Conservation (phyloP, 495 filamentous ascomycete species). For the Margaritispora aquatica region DNA sequence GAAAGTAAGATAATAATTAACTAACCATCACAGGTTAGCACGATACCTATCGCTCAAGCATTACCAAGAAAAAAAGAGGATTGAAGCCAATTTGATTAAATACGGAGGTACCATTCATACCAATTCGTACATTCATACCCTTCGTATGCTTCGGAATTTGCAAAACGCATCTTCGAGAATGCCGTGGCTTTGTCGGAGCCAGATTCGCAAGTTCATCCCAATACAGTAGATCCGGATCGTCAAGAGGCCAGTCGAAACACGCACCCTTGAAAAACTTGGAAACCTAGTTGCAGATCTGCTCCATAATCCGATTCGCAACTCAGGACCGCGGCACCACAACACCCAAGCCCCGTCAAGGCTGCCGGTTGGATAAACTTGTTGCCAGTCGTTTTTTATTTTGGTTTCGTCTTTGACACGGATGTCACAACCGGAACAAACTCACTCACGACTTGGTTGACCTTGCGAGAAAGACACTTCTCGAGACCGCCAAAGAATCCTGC, state of each 20-base stretch:
- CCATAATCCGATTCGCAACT: background rate
- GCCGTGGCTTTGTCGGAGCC: background rate
- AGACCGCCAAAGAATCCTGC: background rate
- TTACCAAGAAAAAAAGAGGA: too few species aligned
- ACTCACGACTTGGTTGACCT: slow-evolving; percentile 1
- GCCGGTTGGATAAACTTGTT: slow-evolving; percentile 1
- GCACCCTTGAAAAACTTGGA: background rate
- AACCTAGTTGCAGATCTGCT: slow-evolving; percentile 4
- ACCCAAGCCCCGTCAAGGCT: slow-evolving; percentile 13
- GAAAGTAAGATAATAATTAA: too few species aligned
- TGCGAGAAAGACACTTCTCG: background rate
- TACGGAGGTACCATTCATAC: too few species aligned
- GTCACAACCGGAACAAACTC: too few species aligned
- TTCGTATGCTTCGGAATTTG: too few species aligned
- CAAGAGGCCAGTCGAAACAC: slow-evolving; percentile 20
- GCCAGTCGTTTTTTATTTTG: slow-evolving; percentile 6
- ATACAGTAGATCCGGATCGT: slow-evolving; percentile 12
- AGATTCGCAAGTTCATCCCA: slow-evolving; percentile 19
- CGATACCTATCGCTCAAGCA: too few species aligned
- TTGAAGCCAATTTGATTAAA: too few species aligned
- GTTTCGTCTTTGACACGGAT: too few species aligned
- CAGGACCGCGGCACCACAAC: too few species aligned
- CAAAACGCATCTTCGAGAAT: too few species aligned
- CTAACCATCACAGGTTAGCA: too few species aligned
- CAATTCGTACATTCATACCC: too few species aligned